Conservation (phyloP, 2,329 filamentous ascomycete species). For the Mycosphaerella sp. region DNA sequence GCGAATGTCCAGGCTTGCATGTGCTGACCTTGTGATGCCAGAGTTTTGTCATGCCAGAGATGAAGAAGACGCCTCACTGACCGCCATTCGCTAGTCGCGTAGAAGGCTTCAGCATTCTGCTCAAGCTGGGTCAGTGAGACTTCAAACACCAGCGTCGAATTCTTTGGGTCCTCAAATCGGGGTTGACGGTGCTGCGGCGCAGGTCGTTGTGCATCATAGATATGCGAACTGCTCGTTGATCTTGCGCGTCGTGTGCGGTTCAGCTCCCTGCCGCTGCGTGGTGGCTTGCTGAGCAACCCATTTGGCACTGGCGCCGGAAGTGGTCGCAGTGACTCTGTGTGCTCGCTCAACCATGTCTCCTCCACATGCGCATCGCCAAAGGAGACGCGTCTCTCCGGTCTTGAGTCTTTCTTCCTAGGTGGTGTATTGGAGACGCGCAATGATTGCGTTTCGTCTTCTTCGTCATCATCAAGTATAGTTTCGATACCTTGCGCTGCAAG, state of each 20-base stretch:
- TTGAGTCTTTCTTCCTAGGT: conserved; percentile 14
- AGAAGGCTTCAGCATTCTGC: conserved; percentile 29
- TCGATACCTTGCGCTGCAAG: conserved; percentile 25
- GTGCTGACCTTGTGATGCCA: conserved; percentile 27
- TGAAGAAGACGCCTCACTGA: conserved; percentile 21
- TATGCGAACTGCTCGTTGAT: conserved; percentile 23
- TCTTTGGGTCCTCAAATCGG: conserved; percentile 15
- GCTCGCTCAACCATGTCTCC: conserved; percentile 41
- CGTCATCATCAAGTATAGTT: conserved; percentile 26
- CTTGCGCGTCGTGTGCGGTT: conserved; percentile 16
- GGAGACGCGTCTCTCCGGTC: conserved; percentile 46
- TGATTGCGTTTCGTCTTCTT: conserved; percentile 32
- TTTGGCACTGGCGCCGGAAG: conserved; percentile 3
- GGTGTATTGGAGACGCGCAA: conserved; percentile 9
- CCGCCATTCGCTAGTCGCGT: conserved; percentile 20
- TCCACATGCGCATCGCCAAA: conserved; percentile 53
- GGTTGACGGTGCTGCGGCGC: conserved; percentile 19
- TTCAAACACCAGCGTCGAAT: conserved; percentile 23
- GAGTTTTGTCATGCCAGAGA: conserved; percentile 43
- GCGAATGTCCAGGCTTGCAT: conserved; percentile 38
- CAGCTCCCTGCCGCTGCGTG: conserved; percentile 16
- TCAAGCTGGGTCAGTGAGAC: conserved; percentile 27
- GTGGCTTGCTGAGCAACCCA: conserved; percentile 19
- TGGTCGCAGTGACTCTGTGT: conserved; percentile 17
- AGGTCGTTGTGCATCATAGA: conserved; percentile 8